phyloP scores from a whole-genome alignment of 164 flowering plant genomes.

The Buxus sempervirens region DNA sequence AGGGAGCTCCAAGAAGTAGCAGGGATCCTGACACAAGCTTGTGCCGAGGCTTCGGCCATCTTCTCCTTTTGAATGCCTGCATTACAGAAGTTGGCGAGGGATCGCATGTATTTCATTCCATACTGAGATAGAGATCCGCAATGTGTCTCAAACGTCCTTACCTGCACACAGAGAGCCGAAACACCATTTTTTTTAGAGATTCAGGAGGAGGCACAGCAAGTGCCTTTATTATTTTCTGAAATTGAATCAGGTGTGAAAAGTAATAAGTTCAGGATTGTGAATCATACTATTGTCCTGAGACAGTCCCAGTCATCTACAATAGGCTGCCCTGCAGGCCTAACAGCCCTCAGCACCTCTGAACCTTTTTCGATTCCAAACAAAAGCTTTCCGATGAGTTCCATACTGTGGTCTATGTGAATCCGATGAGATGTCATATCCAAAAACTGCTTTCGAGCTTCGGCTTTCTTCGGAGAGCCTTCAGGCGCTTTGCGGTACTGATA shows the following conservation, averaged over 20 bases:
- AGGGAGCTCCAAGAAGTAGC: conserved; percentile 68
- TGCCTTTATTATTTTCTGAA: background rate
- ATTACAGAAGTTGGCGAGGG: conserved; percentile 85
- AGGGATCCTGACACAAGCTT: conserved; percentile 66
- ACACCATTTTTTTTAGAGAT: background rate
- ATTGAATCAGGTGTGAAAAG: background rate
- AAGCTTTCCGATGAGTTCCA: conserved; percentile 62
- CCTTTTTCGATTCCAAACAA: conserved; percentile 66
- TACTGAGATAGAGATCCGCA: conserved; percentile 86
- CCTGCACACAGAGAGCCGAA: conserved; percentile 39
- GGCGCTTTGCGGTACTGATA: conserved; percentile 69
- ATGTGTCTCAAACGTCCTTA: conserved; percentile 69
- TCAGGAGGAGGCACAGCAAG: background rate
- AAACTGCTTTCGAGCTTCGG: conserved; percentile 58
- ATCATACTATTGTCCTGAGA: conserved; percentile 68
- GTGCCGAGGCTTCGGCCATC: conserved; percentile 74
- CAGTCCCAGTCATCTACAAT: conserved; percentile 91
- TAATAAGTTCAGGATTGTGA: background rate
- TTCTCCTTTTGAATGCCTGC: conserved; percentile 53
- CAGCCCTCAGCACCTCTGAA: conserved; percentile 45
- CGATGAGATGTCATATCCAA: conserved; percentile 75
- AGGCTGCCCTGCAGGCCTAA: conserved; percentile 67
- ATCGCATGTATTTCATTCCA: conserved; percentile 92
- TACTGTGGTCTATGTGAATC: conserved; percentile 58
- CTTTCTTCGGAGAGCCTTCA: conserved; percentile 61